Base-by-base conservation (phyloP, 2,329 filamentous ascomycete species). In the Microsporum canis region DNA sequence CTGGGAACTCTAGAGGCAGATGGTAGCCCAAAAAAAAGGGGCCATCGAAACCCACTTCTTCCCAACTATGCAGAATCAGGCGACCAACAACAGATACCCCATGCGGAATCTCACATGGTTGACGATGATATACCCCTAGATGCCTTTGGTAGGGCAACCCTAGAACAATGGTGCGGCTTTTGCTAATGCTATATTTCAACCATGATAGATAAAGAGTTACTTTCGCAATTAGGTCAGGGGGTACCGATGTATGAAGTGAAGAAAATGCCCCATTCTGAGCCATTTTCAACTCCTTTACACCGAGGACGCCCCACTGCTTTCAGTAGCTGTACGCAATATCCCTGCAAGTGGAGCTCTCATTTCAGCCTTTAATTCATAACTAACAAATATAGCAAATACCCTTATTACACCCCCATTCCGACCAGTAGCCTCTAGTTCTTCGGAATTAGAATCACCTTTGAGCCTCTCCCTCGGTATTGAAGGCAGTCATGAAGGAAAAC, bases 61-160 rank as follows among this genome's bases (percentile, higher is more conserved):
- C 31, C 29, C n/a, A 38, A 8, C 31, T 36, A 36, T 23, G 23
- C 12, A 55, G 51, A 23, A 4, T n/a, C 17, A 3, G 12, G 36
- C 2, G 2, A 17, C 14, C 51, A 55, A 36, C 5, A 4, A n/a
- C 51, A 36, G 51, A 55, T 36, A 55, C 51, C 51, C 29, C 10
- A 55, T 36, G 51, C 7, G 3, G 51, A n/a, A 17, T 6, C 36
- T 36, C n/a, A 36, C 5, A 34, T 55, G 8, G 3, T 31, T 36
- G 51, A 55, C 31, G 51, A 55, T 43, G 70, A 72, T 34, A 36
- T 68, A n/a, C 66, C 70, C 5, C 70, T 80, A 10, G 78, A 82
- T 71, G 74, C 74, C 2, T 82, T 81, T 65, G 79, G 80, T 82
- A 65, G 6, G 51, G 7, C 12, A n/a, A 31, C 14, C 36, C 14